Evolutionary conservation across 108 stramenopile genomes (phyloP).

Genomic region (Aurantiochytrium sp.): DNA sequence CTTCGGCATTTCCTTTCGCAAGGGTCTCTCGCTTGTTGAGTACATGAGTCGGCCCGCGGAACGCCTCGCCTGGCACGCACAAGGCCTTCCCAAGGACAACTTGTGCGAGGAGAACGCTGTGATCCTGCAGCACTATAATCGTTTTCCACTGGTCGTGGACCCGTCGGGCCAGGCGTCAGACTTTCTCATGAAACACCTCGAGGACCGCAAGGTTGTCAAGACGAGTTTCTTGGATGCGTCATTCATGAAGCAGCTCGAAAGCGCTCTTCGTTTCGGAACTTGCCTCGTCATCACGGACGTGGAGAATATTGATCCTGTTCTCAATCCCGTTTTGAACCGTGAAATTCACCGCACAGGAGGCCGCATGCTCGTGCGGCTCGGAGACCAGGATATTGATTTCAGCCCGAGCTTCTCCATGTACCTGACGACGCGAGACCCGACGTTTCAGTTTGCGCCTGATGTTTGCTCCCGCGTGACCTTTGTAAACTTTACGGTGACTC

Average conservation of each 20-base stretch:
- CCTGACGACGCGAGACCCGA: conserved; percentile 78
- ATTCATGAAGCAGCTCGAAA: conserved; percentile 93
- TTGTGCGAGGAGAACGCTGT: conserved; percentile 90
- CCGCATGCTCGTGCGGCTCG: conserved; percentile 80
- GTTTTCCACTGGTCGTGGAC: conserved; percentile 94
- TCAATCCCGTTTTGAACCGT: conserved; percentile 90
- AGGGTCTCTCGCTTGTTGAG: conserved; percentile 57
- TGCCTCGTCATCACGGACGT: conserved; percentile 91
- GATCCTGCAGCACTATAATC: conserved; percentile 72
- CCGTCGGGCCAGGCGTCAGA: conserved; percentile 85
- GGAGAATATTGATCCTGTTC: conserved; percentile 77
- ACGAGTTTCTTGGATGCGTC: conserved; percentile 89
- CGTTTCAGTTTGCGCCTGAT: conserved; percentile 69
- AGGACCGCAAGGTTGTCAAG: conserved; percentile 73
- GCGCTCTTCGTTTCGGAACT: conserved; percentile 93
- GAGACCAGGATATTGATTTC: conserved; percentile 94
- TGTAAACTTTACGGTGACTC: conserved; percentile 92
- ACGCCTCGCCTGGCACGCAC: conserved; percentile 70
- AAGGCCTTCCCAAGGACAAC: conserved; percentile 80
- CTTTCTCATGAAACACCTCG: conserved; percentile 69
- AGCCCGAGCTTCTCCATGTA: conserved; percentile 87
- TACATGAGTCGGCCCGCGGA: conserved; percentile 77
- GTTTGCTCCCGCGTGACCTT: conserved; percentile 90
- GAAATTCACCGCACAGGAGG: conserved; percentile 90
- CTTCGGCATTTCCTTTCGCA: conserved; percentile 75